These are phyloP conservation scores for Erucastrum elatum DNA, from an alignment of 345 rosid genomes.

Conservation along the genomic window DNA sequence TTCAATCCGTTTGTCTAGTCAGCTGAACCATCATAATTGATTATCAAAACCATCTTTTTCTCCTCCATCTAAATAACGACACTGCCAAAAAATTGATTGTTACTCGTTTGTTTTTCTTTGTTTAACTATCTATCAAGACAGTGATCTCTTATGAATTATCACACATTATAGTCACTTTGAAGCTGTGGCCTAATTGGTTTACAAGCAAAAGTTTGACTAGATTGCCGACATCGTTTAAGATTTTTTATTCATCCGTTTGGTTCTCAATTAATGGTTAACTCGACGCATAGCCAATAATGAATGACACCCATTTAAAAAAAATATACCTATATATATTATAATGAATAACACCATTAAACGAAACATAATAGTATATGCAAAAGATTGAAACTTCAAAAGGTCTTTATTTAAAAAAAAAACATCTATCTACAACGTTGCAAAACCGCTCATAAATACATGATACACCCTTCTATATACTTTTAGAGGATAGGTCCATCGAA, in stretches of 20 bases:
- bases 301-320: too few species aligned
- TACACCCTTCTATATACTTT: slow-evolving; percentile 8
- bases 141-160: neutral
- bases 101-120: slow-evolving; percentile 3
- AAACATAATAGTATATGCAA: neutral
- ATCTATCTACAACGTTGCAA: neutral
- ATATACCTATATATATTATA: too few species aligned
- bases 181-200: neutral
- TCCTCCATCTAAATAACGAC: neutral
- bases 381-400: neutral
- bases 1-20: neutral
- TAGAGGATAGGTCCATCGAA: neutral
- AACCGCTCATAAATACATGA: neutral
- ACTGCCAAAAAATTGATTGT: slow-evolving; percentile 1
- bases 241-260: neutral
- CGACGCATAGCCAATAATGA: slow-evolving; percentile 3
- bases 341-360: neutral
- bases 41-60: slow-evolving; percentile 3
- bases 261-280: neutral
- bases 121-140: slow-evolving; percentile 4
- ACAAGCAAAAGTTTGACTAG: neutral
- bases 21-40: neutral
- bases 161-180: neutral
- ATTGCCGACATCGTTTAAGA: slow-evolving; percentile 2
- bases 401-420: neutral